phyloP scores from a whole-genome alignment of 1,284 basidiomycete species.

The Malassezia globosa region DNA sequence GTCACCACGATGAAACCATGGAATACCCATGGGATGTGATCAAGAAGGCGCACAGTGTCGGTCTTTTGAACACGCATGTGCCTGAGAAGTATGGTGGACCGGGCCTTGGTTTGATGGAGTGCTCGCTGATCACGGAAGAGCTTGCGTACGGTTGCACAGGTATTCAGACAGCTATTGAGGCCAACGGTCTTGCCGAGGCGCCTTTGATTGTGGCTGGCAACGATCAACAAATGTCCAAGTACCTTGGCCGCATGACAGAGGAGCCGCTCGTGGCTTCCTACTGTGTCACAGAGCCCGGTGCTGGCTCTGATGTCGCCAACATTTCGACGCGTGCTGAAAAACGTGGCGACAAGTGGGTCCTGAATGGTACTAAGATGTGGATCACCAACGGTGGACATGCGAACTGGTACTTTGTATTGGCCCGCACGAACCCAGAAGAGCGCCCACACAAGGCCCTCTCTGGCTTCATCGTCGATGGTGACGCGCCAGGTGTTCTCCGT shows the following conservation, averaged over 20 bases:
- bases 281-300: constrained; percentile 53
- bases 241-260: constrained; percentile 54
- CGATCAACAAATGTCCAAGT: constrained; percentile 52
- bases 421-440: constrained; percentile 51
- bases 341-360: constrained; percentile 51
- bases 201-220: constrained; percentile 52
- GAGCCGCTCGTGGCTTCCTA: constrained; percentile 54
- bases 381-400: constrained; percentile 51
- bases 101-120: constrained; percentile 51
- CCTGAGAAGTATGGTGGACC: constrained; percentile 52
- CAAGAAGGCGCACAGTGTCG: constrained; percentile 51
- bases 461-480: constrained; percentile 54
- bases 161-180: constrained; percentile 51
- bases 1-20: constrained; percentile 45
- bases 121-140: constrained; percentile 51
- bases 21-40: constrained; percentile 53
- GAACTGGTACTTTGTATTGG: constrained; percentile 54
- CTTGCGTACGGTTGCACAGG: constrained; percentile 54
- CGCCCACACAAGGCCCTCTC: constrained; percentile 52
- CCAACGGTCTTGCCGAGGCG: constrained; percentile 53
- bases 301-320: constrained; percentile 53
- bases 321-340: constrained; percentile 50
- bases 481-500: constrained; percentile 50
- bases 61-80: constrained; percentile 43
- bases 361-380: constrained; percentile 53